Evolutionary conservation across 371 early-diverging fungal species (phyloP).

Genomic region (Mortierella sp.): DNA sequence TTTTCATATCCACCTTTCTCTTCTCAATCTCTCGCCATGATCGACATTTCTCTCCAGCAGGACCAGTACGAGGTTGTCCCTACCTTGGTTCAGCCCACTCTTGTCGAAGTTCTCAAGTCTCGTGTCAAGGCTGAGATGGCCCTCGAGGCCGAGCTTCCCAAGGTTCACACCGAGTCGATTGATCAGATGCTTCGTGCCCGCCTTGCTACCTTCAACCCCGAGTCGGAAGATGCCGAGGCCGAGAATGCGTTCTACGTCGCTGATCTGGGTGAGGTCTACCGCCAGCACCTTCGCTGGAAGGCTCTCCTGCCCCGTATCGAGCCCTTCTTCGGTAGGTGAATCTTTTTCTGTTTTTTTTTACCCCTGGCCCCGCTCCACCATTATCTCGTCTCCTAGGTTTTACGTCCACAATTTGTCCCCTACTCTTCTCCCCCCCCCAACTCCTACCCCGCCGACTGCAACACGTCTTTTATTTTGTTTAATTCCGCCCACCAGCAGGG

Average conservation of each 20-base stretch:
- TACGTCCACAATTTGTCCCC: background rate
- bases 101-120: constrained; percentile 49
- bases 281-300: constrained; percentile 89
- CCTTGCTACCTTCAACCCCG: constrained; percentile 53
- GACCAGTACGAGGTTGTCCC: constrained; percentile 54
- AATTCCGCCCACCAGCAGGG: too few relatives aligned
- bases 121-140: constrained; percentile 54
- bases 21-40: constrained; percentile 25
- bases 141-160: constrained; percentile 34
- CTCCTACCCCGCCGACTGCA: too few relatives aligned
- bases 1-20: constrained; percentile 2
- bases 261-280: constrained; percentile 89
- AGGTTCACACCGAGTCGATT: constrained; percentile 51
- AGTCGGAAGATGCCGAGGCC: constrained; percentile 67
- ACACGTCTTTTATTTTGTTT: background rate
- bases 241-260: constrained; percentile 95
- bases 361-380: background rate
- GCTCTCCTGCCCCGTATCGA: constrained; percentile 88
- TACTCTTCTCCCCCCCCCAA: too few relatives aligned
- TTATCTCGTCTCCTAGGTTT: constrained; percentile 3
- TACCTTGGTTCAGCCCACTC: constrained; percentile 53
- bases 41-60: constrained; percentile 52
- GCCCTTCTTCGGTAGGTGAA: constrained; percentile 90
- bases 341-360: constrained; percentile 9
- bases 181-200: constrained; percentile 51